phyloP scores from a whole-genome alignment of 495 filamentous ascomycete species.

The Daldinia concentrica region DNA sequence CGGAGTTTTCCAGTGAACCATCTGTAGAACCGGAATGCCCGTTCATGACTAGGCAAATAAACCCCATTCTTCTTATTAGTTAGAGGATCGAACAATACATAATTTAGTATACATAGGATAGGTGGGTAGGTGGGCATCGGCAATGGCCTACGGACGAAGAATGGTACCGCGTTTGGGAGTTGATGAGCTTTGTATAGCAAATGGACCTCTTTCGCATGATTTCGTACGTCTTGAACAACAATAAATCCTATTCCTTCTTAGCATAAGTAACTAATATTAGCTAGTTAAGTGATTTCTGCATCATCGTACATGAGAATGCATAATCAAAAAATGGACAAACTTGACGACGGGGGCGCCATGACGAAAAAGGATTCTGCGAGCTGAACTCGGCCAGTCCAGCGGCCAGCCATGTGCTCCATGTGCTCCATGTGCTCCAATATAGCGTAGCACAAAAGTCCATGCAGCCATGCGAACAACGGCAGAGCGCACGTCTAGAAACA shows the following conservation, averaged over 20 bases:
- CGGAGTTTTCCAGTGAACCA: conserved; percentile 11
- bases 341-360: neutral
- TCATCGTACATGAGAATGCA: conserved; percentile 10
- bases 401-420: conserved; percentile 14
- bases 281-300: neutral
- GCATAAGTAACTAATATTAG: neutral
- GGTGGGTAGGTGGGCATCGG: neutral
- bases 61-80: conserved; percentile 7
- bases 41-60: conserved; percentile 12
- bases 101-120: conserved; percentile 10
- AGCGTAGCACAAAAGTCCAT: conserved; percentile 28
- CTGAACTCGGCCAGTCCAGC: conserved; percentile 17
- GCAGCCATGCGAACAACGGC: conserved; percentile 25
- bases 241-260: conserved; percentile 3
- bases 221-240: neutral
- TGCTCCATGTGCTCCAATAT: conserved; percentile 19
- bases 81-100: conserved; percentile 18
- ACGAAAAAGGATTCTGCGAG: conserved; percentile 17
- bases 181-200: conserved; percentile 10
- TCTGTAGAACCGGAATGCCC: conserved; percentile 33
- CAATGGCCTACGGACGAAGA: conserved; percentile 3
- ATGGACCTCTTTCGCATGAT: conserved; percentile 7
- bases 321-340: neutral
- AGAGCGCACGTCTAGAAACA: conserved; percentile 17
- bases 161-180: conserved; percentile 6